A percentile compares a stretch with the other conserved stretches of the same genome.
These are phyloP conservation scores for Astrothelium macrocarpum DNA, from an alignment of 495 filamentous ascomycete species.

Conservation along the genomic window DNA sequence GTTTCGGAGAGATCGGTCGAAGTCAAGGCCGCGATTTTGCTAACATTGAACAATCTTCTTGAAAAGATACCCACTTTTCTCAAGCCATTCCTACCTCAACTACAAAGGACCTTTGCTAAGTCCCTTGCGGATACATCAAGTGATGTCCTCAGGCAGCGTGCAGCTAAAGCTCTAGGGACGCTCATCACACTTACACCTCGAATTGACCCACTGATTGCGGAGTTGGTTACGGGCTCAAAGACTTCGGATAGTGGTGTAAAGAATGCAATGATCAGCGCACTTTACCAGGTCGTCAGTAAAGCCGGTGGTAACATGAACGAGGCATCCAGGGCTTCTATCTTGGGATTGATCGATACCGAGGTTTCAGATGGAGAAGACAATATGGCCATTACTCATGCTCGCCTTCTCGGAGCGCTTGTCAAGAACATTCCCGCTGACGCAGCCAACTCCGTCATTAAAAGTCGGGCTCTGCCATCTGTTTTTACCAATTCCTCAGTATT, in stretches of 20 bases:
- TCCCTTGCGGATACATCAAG: slow-evolving; percentile 88
- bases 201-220: slow-evolving; percentile 82
- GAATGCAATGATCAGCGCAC: slow-evolving; percentile 93
- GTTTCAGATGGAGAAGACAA: slow-evolving; percentile 59
- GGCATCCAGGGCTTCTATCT: slow-evolving; percentile 65
- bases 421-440: slow-evolving; percentile 64
- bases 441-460: slow-evolving; percentile 63
- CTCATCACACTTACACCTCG: slow-evolving; percentile 92
- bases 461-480: slow-evolving; percentile 62
- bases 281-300: slow-evolving; percentile 93
- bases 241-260: slow-evolving; percentile 80
- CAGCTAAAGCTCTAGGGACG: slow-evolving; percentile 92
- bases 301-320: slow-evolving; percentile 92
- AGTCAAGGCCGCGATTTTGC: slow-evolving; percentile 88
- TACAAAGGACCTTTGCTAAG: slow-evolving; percentile 94
- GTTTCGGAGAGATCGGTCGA: slow-evolving; percentile 92
- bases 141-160: slow-evolving; percentile 73
- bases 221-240: slow-evolving; percentile 88
- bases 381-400: slow-evolving; percentile 81
- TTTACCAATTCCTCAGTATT: slow-evolving; percentile 62
- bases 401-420: slow-evolving; percentile 77
- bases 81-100: slow-evolving; percentile 93
- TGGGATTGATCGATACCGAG: slow-evolving; percentile 80
- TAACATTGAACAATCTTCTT: slow-evolving; percentile 87
- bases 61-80: slow-evolving; percentile 94